Evolutionary conservation across 352 stramenopile genomes (phyloP), one percentile per base, ranked within the genome.

Genomic region (Phytopythium litorale): DNA sequence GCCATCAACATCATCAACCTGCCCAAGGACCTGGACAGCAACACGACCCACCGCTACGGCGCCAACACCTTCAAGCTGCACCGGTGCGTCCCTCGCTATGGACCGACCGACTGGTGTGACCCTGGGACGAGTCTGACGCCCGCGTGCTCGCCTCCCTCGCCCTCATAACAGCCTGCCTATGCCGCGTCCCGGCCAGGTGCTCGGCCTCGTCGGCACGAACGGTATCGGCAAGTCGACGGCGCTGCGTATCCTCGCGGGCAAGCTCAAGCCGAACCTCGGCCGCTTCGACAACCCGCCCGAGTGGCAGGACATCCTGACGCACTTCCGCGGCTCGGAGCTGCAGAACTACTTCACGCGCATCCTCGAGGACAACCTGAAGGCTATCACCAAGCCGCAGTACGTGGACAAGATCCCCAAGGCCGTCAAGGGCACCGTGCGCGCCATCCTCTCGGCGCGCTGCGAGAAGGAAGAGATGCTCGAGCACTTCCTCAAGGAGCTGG

Each of bases 321-420:
- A 99, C 84, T 99, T 99, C 72, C 95, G 98, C 33, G 92, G 92
- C 42, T 97, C 85, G 56, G 96, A 99, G 73, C 81, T 99, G 63
- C 98, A 99, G 76, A 99, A 99, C 81, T 99, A 99, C 84, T 99
- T 99, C 63, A 99, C 97, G 51, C 96, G 97, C 62, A 99, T 99
- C 70, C 80, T 99, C 9, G 97, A 95, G 61, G 97, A 99, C 79
- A 98, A 99, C 70, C 87, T 99, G 49, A 99, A 99, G 80, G 97
- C 97, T 28, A 98, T 98, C 51, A 99, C 98, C 71, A 99, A 99
- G 84, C 97, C 97, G 21, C 98, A 99, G 85, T 99, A 99, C 75
- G 98, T 99, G 45, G 98, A 99, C 89, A 98, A 99, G 75, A 99
- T 99, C 77, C 97, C 97, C 19, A 88, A 96, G 58, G 96, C 97